A percentile compares a stretch with the other conserved stretches of the same genome.
These are phyloP conservation scores for Colletotrichum echinochloae DNA, from an alignment of 2,329 filamentous ascomycete genomes.

Conservation along the genomic window DNA sequence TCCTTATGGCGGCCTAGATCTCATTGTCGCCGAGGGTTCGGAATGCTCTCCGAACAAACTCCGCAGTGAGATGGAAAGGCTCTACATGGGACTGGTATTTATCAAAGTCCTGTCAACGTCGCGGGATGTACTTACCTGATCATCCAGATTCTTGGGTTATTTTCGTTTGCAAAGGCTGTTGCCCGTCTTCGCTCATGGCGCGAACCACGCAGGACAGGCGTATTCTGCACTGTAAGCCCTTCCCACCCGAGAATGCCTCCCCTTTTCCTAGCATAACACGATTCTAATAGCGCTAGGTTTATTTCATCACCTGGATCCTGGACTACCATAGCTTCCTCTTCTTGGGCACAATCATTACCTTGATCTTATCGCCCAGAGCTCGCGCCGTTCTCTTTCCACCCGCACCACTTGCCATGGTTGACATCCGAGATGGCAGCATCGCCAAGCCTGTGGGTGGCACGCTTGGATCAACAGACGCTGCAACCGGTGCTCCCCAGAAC, in stretches of 20 bases:
- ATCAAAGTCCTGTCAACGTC: rapidly evolving
- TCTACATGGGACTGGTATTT: slow-evolving; percentile 69
- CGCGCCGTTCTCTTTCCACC: slow-evolving; percentile 63
- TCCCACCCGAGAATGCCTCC: neutral
- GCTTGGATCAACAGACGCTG: slow-evolving; percentile 69
- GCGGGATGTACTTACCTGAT: neutral
- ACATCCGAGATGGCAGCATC: slow-evolving; percentile 67
- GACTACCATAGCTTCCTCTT: slow-evolving; percentile 56
- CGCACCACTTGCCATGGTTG: slow-evolving; percentile 70
- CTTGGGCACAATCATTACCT: slow-evolving; percentile 57
- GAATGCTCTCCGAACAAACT: slow-evolving; percentile 54
- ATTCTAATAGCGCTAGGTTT: slow-evolving; percentile 47
- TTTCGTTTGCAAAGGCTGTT: slow-evolving; percentile 68
- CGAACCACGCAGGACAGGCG: slow-evolving; percentile 66
- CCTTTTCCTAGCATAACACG: slow-evolving; percentile 46
- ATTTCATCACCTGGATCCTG: slow-evolving; percentile 43
- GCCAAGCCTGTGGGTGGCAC: slow-evolving; percentile 72
- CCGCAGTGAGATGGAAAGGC: slow-evolving; percentile 59
- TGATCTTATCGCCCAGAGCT: slow-evolving; percentile 58
- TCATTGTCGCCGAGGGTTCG: slow-evolving; percentile 72
- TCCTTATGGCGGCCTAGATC: slow-evolving; percentile 67
- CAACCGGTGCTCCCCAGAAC: slow-evolving; percentile 72
- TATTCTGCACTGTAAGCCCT: slow-evolving; percentile 62
- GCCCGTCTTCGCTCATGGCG: slow-evolving; percentile 71
- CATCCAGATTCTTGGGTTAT: slow-evolving; percentile 59